Evolutionary conservation across 106 monocot genomes (phyloP), one percentile per base, ranked within the genome.

Genomic region (Cymbidium sinense): DNA sequence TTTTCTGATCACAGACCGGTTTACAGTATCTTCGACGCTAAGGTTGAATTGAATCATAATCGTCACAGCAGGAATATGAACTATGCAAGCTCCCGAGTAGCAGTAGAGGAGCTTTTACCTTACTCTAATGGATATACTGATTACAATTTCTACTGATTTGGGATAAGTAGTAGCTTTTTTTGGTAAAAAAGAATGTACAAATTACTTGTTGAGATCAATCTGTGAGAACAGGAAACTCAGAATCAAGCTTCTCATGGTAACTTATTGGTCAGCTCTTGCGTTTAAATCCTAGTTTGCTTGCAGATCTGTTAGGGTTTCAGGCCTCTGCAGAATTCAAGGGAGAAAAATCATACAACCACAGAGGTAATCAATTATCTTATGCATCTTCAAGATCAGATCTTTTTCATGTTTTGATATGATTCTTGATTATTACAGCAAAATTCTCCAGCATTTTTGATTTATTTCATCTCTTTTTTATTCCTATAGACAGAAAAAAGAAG

Each of bases 1-100:
- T 85, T 93, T 50, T 90, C 90, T 11, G 90, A 93, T 62, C 93
- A 93, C 75, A 88, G 90, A 72, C 90, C 90, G 17, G 93, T 93
- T 25, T 81, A 81, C 70, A 85, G 85, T 33, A 81, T 93, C 47
- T 93, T 93, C 74, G 64, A 74, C 8, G 87, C 84, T 20, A 84
- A 86, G 78, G 90, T 93, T 21, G 89, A 87, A 44, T 82, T 71
- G 41, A 82, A 82, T 54, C 85, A 70, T 52, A 83, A 71, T 41
- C n/a, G 77, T 64, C 79, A 84, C 25, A 58, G 73, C 30, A 91
- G 78, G 74, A 88, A 87, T 37, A 78, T 50, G 78, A 82, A 76
- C 36, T 77, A 73, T 20, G 80, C 80, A 44, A 81, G 85, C 70
- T 84, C 91, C 6, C 61, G 85, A 69, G 70, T 91, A 19, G 84